A percentile compares a stretch with the other conserved stretches of the same genome.
phyloP scores from a whole-genome alignment of 1,284 basidiomycete genomes.

The Pholiota adiposa region DNA sequence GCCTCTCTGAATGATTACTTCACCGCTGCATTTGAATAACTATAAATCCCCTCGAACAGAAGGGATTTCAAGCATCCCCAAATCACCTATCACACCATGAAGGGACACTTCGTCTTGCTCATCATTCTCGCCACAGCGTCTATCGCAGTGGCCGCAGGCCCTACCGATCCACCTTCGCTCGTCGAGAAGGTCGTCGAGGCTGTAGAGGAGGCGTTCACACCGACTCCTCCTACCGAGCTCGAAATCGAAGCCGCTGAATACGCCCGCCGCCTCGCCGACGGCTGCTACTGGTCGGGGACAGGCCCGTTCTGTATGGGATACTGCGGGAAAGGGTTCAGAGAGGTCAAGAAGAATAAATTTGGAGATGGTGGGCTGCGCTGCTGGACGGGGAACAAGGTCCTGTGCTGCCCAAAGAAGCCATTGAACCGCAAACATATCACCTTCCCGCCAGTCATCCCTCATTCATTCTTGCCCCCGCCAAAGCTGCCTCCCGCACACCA shows the following conservation, averaged over 20 bases:
- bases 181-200: background rate
- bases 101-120: background rate
- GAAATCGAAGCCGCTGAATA: background rate
- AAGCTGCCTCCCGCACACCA: no score
- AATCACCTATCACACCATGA: background rate
- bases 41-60: background rate
- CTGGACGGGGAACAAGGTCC: constrained; percentile 2
- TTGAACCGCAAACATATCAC: background rate
- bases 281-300: constrained; percentile 3
- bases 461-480: background rate
- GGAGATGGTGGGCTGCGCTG: constrained; percentile 3
- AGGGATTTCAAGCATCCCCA: background rate
- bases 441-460: background rate
- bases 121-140: background rate
- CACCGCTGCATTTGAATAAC: background rate
- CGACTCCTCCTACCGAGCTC: background rate
- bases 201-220: background rate
- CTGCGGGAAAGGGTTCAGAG: background rate
- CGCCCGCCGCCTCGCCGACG: background rate
- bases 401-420: background rate
- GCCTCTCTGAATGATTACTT: background rate
- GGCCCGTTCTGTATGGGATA: background rate
- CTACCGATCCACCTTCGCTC: background rate
- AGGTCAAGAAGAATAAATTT: background rate
- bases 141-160: background rate